Evolutionary conservation across 345 rosid genomes (phyloP), one percentile per base, ranked within the genome.

Genomic region (Linum tenue): DNA sequence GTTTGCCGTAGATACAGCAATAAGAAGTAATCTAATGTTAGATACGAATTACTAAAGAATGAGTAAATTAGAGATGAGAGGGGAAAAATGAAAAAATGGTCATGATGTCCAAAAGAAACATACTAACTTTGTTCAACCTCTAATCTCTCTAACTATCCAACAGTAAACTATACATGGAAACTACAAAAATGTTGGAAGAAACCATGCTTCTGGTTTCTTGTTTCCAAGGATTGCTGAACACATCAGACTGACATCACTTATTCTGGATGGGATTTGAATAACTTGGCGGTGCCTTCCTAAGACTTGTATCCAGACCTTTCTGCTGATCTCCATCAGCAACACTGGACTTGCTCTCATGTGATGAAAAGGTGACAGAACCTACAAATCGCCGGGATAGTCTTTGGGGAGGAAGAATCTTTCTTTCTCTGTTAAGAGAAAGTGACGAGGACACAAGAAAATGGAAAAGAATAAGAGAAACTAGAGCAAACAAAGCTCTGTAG

Each of bases 251-350:
- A 58, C 36, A 48, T 74, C 62, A 71, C 79, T 79, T 74, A 81
- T 83, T 85, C 70, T 78, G 83, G 56, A 65, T 76, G 40, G 90
- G 87, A 73, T 83, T 85, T 42, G 87, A 69, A 62, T 37, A 75
- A 43, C 82, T 85, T 41, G 75, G 74, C 0, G 88, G 86, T 11
- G 81, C 86, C 60, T 72, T 75, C 69, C 70, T 73, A 8, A 83
- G 78, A 72, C 80, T 80, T 37, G 77, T 70, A 64, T 70, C 80
- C 74, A 71, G 61, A n/a, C 69, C 76, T 71, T 74, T 73, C 68
- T 65, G 51, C 55, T 75, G 64, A 69, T 70, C 73, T 65, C 67
- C 59, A 63, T 7, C 22, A 16, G 79, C 77, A 37, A 51, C 68
- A 22, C 41, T 61, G 37, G 40, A 31, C 72, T 73, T 78, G 72